Conservation (phyloP, 179 eudicot species). For the Gypsophila paniculata region DNA sequence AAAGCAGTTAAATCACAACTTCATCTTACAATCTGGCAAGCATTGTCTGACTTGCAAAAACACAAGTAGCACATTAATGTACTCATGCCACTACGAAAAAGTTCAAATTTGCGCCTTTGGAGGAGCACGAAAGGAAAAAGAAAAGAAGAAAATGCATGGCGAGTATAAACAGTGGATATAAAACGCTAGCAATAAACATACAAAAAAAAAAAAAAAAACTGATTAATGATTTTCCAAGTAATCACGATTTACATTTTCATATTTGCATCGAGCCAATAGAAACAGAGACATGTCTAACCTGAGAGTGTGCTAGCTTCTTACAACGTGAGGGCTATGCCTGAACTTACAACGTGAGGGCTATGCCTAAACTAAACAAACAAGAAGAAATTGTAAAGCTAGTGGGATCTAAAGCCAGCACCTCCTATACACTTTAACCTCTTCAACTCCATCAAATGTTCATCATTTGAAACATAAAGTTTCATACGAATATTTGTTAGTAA, state of each 20-base stretch:
- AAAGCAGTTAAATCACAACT: too few species aligned
- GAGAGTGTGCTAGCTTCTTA: too few species aligned
- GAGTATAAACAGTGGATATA: not conserved
- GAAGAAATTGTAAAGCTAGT: not conserved
- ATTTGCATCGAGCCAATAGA: not conserved
- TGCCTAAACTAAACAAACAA: conserved; percentile 1
- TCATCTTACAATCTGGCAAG: too few species aligned
- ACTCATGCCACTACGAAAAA: too few species aligned
- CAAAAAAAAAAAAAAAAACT: too few species aligned
- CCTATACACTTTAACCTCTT: conserved; percentile 32
- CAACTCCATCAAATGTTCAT: conserved; percentile 59
- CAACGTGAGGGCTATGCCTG: too few species aligned
- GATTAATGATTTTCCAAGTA: not conserved
- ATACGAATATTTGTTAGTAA: conserved; percentile 50
- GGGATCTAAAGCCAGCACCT: conserved; percentile 15
- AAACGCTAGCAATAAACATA: too few species aligned
- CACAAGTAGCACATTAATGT: too few species aligned
- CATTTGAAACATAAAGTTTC: conserved; percentile 53
- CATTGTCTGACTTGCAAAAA: too few species aligned
- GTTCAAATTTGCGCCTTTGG: too few species aligned
- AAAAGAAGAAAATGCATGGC: too few species aligned
- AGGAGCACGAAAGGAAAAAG: not conserved
- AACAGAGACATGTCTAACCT: not conserved
- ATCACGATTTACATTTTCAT: not conserved
- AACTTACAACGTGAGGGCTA: not conserved